Conservation (phyloP, 257 asterid species). For the Linderniella brevidens region DNA sequence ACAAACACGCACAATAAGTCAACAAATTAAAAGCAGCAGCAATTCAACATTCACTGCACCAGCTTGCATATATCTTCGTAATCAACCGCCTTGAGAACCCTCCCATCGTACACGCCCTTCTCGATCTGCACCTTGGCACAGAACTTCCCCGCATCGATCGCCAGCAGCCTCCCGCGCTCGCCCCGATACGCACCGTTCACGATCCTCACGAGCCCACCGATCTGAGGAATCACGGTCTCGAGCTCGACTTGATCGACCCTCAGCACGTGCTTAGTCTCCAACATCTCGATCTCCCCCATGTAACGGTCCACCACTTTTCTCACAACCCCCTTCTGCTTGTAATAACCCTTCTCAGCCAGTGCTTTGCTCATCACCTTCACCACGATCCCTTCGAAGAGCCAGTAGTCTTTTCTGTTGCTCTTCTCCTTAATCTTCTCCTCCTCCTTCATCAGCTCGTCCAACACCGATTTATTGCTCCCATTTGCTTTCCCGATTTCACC, state of each 20-base stretch:
- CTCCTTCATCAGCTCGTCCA: constrained; percentile 82
- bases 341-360: constrained; percentile 69
- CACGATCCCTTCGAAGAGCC: constrained; percentile 73
- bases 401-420: constrained; percentile 78
- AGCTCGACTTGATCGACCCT: constrained; percentile 91
- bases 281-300: constrained; percentile 86
- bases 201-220: constrained; percentile 75
- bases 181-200: constrained; percentile 91
- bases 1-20: no score
- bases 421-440: constrained; percentile 69
- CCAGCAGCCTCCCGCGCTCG: constrained; percentile 50
- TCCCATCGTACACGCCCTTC: constrained; percentile 80
- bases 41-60: constrained; percentile 21
- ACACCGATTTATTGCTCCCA: constrained; percentile 31
- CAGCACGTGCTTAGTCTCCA: constrained; percentile 70
- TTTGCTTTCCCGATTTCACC: constrained; percentile 12
- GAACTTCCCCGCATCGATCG: constrained; percentile 42
- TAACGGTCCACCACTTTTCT: constrained; percentile 64
- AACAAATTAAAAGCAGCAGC: no score
- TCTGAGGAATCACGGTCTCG: constrained; percentile 92
- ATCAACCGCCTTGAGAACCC: constrained; percentile 68
- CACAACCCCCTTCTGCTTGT: constrained; percentile 79
- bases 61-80: constrained; percentile 83
- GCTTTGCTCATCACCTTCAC: constrained; percentile 89
- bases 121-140: constrained; percentile 79